Evolutionary conservation across 345 rosid genomes (phyloP).

Genomic region (Kernera saxatilis): DNA sequence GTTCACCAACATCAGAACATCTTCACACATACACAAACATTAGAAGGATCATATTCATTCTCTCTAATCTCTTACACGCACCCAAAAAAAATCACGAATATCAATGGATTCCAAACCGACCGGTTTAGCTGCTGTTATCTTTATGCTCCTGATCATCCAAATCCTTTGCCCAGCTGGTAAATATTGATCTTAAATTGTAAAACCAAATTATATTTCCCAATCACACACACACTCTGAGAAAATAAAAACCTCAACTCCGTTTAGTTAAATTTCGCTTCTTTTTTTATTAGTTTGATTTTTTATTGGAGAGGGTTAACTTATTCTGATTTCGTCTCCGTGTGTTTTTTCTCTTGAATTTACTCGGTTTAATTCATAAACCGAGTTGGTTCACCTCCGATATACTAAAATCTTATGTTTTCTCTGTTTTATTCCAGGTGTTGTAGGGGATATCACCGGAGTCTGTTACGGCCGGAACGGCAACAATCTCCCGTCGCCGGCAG

Average conservation of each 20-base stretch:
- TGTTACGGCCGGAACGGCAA: conserved; percentile 36
- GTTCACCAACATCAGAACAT: neutral
- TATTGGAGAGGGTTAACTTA: too few species aligned
- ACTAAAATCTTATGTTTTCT: neutral
- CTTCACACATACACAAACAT: neutral
- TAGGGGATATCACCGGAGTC: conserved; percentile 25
- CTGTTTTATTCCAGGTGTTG: neutral
- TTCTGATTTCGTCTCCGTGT: neutral
- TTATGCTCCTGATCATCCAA: neutral
- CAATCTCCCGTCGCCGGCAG: conserved; percentile 37
- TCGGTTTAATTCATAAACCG: neutral
- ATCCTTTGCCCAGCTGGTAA: neutral
- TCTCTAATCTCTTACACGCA: neutral
- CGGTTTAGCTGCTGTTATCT: neutral
- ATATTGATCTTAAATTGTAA: neutral
- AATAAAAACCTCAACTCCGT: neutral
- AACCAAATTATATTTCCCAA: neutral
- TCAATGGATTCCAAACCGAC: conserved; percentile 10
- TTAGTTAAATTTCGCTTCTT: neutral
- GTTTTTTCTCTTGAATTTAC: too few species aligned
- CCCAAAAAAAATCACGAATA: neutral
- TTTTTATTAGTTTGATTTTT: neutral
- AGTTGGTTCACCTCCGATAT: neutral
- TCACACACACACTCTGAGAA: neutral
- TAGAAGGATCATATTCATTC: neutral